Conservation (phyloP, 2,329 filamentous ascomycete species). For the Trichophyton simii region DNA sequence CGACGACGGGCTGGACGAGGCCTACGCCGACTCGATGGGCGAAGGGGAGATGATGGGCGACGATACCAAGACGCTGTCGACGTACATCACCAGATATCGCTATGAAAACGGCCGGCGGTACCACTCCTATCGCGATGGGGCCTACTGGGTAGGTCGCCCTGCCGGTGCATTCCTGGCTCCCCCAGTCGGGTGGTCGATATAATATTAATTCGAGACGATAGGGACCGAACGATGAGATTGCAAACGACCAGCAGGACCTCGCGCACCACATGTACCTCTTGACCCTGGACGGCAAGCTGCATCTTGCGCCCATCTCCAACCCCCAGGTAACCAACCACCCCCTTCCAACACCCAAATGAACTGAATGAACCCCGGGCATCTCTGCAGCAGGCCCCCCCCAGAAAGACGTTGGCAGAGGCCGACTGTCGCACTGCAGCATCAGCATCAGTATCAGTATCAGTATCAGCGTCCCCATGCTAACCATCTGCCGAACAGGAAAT, state of each 20-base stretch:
- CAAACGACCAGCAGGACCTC: constrained; percentile 16
- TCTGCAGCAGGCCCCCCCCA: too few relatives aligned
- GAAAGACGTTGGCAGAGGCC: neutral
- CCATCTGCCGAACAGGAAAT: constrained; percentile 1
- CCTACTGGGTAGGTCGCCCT: constrained; percentile 3
- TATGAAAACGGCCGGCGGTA: constrained; percentile 8
- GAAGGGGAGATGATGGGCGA: constrained; percentile 1
- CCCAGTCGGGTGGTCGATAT: too few relatives aligned
- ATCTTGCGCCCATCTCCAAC: constrained; percentile 18
- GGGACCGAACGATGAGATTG: constrained; percentile 20
- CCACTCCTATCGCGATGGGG: constrained; percentile 6
- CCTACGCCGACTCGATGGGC: neutral
- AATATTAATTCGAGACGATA: neutral
- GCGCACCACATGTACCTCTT: constrained; percentile 20
- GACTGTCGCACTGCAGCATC: neutral
- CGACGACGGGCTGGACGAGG: constrained; percentile 1
- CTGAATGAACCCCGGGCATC: neutral
- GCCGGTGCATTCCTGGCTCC: neutral
- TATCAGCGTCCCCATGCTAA: neutral
- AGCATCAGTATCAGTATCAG: too few relatives aligned
- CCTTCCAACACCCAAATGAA: too few relatives aligned
- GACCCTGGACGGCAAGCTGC: constrained; percentile 18
- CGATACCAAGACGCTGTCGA: constrained; percentile 7
- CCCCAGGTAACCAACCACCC: constrained; percentile 1
- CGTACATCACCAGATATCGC: constrained; percentile 7